phyloP scores from a whole-genome alignment of 2,329 filamentous ascomycete genomes.

The Paradendryphiella salina region DNA sequence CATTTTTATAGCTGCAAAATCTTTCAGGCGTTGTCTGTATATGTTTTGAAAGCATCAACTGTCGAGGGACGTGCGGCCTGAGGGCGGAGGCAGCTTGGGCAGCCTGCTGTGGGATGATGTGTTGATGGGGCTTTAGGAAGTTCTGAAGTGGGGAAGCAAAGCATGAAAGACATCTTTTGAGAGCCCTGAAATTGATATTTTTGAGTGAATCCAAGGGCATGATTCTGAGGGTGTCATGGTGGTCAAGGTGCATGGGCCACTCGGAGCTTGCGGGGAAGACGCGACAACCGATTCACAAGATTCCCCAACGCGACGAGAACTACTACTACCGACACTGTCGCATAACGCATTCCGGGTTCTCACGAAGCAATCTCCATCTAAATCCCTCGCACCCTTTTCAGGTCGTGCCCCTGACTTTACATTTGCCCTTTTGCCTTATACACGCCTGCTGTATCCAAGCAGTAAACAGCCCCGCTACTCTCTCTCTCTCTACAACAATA shows the following conservation, averaged over 20 bases:
- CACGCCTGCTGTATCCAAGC: no score
- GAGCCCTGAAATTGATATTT: background rate
- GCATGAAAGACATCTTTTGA: conserved; percentile 19
- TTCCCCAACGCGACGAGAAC: background rate
- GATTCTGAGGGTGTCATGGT: background rate
- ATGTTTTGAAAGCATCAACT: conserved; percentile 12
- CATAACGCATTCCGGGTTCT: background rate
- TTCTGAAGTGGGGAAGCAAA: background rate
- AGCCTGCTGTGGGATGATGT: background rate
- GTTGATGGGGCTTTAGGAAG: background rate
- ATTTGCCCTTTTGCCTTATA: no score
- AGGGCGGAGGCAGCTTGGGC: conserved; percentile 10
- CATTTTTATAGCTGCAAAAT: conserved; percentile 16
- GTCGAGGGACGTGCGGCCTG: conserved; percentile 6
- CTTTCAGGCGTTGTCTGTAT: conserved; percentile 18
- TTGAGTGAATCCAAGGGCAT: background rate
- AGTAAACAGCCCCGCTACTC: no score
- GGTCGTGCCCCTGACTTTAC: no score
- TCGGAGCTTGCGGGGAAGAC: conserved; percentile 15
- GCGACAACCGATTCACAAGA: conserved; percentile 10
- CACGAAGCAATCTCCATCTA: background rate
- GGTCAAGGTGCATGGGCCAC: conserved; percentile 6
- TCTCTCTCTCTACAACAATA: no score
- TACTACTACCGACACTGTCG: background rate
- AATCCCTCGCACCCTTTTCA: background rate